Evolutionary conservation across 768 basidiomycete genomes (phyloP).

Genomic region (Pleurotus giganteus): DNA sequence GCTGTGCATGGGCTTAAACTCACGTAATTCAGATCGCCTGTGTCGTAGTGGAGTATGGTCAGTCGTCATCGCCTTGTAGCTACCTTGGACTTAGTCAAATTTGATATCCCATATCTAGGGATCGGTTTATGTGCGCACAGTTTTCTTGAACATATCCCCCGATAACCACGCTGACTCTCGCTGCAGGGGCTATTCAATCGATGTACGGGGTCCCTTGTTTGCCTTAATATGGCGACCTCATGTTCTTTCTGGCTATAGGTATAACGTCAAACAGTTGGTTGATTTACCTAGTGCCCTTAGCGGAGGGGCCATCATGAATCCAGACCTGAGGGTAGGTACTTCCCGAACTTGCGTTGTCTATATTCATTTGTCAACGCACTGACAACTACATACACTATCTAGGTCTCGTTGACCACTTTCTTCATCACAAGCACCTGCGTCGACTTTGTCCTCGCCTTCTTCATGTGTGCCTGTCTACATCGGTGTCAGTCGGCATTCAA

Average conservation of each 20-base stretch:
- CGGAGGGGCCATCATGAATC: neutral
- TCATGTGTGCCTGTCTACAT: neutral
- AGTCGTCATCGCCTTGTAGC: neutral
- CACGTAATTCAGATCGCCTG: neutral
- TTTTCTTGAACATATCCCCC: neutral
- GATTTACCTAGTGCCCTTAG: neutral
- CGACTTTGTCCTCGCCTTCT: neutral
- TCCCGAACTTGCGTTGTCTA: no score
- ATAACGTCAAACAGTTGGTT: neutral
- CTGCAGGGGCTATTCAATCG: neutral
- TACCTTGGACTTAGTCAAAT: neutral
- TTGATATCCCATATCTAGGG: neutral
- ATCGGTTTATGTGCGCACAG: neutral
- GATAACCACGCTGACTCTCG: neutral
- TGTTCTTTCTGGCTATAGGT: neutral
- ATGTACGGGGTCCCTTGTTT: neutral
- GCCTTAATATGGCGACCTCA: neutral
- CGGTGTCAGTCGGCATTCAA: neutral
- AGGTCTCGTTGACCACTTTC: neutral
- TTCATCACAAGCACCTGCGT: neutral
- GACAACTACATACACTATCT: neutral
- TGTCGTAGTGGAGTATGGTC: neutral
- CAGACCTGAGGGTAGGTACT: neutral
- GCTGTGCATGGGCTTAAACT: neutral
- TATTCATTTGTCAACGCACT: neutral